phyloP scores from a whole-genome alignment of 306 rosid genomes.

The Lathyrus aphaca region DNA sequence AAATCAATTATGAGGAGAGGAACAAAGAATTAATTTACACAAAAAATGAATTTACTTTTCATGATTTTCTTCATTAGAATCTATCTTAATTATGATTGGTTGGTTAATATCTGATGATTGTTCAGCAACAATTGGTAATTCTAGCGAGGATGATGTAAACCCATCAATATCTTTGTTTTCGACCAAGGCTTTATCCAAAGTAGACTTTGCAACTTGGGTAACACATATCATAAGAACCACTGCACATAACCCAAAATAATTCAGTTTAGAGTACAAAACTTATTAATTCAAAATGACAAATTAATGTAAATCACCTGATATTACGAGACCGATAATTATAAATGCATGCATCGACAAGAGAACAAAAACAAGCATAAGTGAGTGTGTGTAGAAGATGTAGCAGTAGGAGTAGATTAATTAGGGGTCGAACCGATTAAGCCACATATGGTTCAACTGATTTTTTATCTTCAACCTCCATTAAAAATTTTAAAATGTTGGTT shows the following conservation, averaged over 20 bases:
- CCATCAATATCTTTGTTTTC: conserved; percentile 70
- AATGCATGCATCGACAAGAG: conserved; percentile 72
- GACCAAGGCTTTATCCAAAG: conserved; percentile 89
- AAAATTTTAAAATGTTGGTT: too few species aligned
- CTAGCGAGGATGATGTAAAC: conserved; percentile 44
- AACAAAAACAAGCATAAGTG: conserved; percentile 27
- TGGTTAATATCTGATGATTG: conserved; percentile 60
- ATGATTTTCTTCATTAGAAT: conserved; percentile 52
- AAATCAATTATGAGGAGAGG: conserved; percentile 32
- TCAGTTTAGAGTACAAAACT: conserved; percentile 10
- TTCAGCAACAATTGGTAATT: conserved; percentile 62
- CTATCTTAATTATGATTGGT: conserved; percentile 84
- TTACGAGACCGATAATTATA: conserved; percentile 60
- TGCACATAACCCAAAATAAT: conserved; percentile 54
- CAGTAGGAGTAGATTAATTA: too few species aligned
- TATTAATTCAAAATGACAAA: not conserved
- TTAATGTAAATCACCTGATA: conserved; percentile 68
- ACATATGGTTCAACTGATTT: too few species aligned
- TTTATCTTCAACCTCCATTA: too few species aligned
- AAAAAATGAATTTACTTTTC: conserved; percentile 52
- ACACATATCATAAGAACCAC: conserved; percentile 77
- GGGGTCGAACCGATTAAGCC: too few species aligned
- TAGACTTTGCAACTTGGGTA: conserved; percentile 81
- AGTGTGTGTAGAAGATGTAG: too few species aligned
- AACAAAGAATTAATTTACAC: conserved; percentile 82